Evolutionary conservation across 2,329 filamentous ascomycete genomes (phyloP), one percentile per base, ranked within the genome.

Genomic region (Diaporthe sp.): DNA sequence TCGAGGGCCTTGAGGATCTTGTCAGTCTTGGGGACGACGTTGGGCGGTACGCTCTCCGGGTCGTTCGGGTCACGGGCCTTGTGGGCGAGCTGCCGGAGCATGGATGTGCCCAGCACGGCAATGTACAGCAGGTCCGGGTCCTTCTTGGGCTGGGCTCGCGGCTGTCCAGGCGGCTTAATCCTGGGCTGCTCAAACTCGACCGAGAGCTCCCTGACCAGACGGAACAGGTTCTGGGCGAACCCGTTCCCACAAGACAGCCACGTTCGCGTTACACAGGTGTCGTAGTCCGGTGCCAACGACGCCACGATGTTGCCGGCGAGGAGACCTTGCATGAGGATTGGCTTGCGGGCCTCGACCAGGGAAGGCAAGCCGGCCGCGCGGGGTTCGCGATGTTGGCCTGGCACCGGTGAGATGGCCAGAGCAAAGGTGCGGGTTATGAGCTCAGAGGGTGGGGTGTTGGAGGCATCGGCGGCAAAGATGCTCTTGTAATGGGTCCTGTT

Each of bases 321-420:
- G 79, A 98, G 90, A 1, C 95, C 96, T 84, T 99, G 97, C 89
- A 97, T 97, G 15, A 99, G 85, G 79, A 95, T 93, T 0, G 97
- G 93, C 83, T 97, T 98, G 73, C 97, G 92, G 5, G 91, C 91
- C 81, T 98, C 95, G 7, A 97, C 90, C 7, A 95, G 88, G 0
- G 92, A 89, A 0, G 93, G 84, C 35, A 92, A 82, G 74, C 89
- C 89, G 2, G 89, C 87, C 22, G 90, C 88, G 50, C 92, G 90
- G 22, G 88, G 88, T 55, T 89, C 84, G 39, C 84, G 81, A 17
- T 80, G 82, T 75, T 89, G 88, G 55, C 96, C 94, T 0, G 97
- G 97, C 44, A 98, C 88, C 0, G 96, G 92, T 9, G 94, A 94
- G 72, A 98, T 93, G 2, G 96, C 93, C 25, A 99, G 88, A 4